Evolutionary conservation across 2,329 filamentous ascomycete species (phyloP), one percentile per base, ranked within the genome.

Genomic region (Paramyrothecium roridum): DNA sequence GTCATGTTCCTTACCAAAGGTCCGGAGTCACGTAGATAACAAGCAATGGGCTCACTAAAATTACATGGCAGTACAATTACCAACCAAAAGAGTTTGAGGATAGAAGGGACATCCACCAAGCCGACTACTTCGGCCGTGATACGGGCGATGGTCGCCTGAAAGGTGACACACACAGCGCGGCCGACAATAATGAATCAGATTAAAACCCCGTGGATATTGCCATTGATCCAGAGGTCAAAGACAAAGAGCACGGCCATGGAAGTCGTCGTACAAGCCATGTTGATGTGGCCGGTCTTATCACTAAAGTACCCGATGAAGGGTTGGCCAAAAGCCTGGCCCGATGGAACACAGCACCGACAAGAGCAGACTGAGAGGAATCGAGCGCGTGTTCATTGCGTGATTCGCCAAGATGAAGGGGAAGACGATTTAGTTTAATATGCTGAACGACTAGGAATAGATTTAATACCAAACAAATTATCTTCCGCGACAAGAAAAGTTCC

Each of bases 261-360:
- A 0, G 82, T 83, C 69, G 82, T 78, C 10, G 76, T 64, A 1
- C 73, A 73, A 1, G 85, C 83, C 70, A 87, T 83, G 58, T 88
- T 88, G 60, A 89, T 77, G 2, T 85, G 74, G 2, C 86, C 85
- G 33, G 84, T 74, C 1, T 70, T 72, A 62, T 89, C 86, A 58
- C 79, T 83, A 62, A 83, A 82, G 64, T 85, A 83, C 1, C 86
- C 86, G 7, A 88, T 80, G 0, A 82, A 74, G 2, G 85, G 85
- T 3, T 86, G 73, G 0, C 80, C 81, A 16, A 83, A 52, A 0
- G 76, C 83, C 61, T 87, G 82, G 0, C 86, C 85, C n/a, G n/a
- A n/a, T n/a, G n/a, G n/a, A n/a, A n/a, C n/a, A n/a, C n/a, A n/a
- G n/a, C n/a, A n/a, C n/a, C n/a, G n/a, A n/a, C n/a, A n/a, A n/a